Evolutionary conservation across 331 rosid species (phyloP), one percentile per base, ranked within the genome.

Genomic region (Quercus lobata): DNA sequence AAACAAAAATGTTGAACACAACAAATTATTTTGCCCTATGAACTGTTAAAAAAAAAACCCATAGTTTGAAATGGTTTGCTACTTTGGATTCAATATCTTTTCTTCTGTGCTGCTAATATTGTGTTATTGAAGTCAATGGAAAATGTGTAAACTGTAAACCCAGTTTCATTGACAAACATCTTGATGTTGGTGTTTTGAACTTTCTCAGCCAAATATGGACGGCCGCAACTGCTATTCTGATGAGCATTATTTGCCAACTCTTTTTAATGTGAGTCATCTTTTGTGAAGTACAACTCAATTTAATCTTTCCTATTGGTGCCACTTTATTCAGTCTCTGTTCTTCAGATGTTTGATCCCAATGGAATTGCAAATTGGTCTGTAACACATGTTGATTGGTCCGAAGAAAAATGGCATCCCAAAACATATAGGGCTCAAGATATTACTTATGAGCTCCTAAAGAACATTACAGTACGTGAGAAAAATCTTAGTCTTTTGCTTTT

Each of bases 351-450:
- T 81, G 97, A 93, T 78, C 98, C 98, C 8, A 75, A 81, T 65
- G 96, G 96, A 80, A 87, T 93, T 1, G 92, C 98, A 52, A 91
- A 93, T 78, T 90, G 94, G 96, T 93, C 98, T 1, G 91, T 92
- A 27, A 93, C 98, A 11, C 87, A 82, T 73, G 98, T 93, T 60
- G 97, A 93, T 73, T 93, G 98, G 98, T 93, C 98, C 3, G 98
- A 93, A 87, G 78, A 89, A 69, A 91, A 91, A 79, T 93, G 98
- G 97, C 97, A 93, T 84, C 98, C 98, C 11, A 87, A 85, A 86
- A 80, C 98, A 61, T 92, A 62, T 78, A 87, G 92, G 75, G 89
- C 91, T 24, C 85, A 73, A 76, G 98, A 90, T 87, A 73, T 93
- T 80, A 87, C 88, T 52, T 72, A 78, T 52, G 86, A 84, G 73